phyloP scores from a whole-genome alignment of 23 red algal species.

The Gracilaria caudata region DNA sequence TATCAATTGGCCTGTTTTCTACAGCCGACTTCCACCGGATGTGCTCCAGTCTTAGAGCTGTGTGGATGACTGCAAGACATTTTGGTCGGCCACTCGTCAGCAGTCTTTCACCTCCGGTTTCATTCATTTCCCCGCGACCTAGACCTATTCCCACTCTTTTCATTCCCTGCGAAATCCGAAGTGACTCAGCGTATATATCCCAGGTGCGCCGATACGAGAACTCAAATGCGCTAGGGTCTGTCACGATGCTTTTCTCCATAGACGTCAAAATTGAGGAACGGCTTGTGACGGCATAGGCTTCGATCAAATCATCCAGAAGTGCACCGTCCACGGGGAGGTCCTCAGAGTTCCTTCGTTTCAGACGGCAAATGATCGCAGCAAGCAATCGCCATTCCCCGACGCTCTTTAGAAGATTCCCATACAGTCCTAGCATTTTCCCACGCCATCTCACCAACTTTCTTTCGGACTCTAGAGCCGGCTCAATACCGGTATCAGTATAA shows the following conservation, averaged over 20 bases:
- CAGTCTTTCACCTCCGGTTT: constrained; percentile 50
- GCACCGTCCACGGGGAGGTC: constrained; percentile 75
- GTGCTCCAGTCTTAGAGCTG: constrained; percentile 53
- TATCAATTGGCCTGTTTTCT: constrained; percentile 22
- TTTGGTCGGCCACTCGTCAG: constrained; percentile 47
- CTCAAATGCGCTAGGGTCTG: constrained; percentile 49
- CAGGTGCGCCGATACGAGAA: constrained; percentile 56
- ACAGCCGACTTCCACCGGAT: constrained; percentile 51
- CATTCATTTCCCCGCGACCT: constrained; percentile 32
- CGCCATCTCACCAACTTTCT: constrained; percentile 63
- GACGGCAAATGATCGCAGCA: constrained; percentile 61
- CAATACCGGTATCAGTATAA: constrained; percentile 63
- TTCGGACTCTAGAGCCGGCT: constrained; percentile 59
- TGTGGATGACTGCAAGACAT: constrained; percentile 58
- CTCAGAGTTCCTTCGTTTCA: constrained; percentile 45
- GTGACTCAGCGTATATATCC: constrained; percentile 63
- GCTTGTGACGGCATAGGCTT: constrained; percentile 47
- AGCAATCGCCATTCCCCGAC: constrained; percentile 57
- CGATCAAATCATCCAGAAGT: constrained; percentile 62
- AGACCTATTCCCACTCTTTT: constrained; percentile 44
- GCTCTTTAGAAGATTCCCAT: constrained; percentile 34
- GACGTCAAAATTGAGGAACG: constrained; percentile 37
- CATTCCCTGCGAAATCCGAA: constrained; percentile 55
- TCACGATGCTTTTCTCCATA: constrained; percentile 48
- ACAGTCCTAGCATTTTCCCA: constrained; percentile 58